Evolutionary conservation across 2,329 filamentous ascomycete genomes (phyloP).

Genomic region (Cladophialophora bantiana): DNA sequence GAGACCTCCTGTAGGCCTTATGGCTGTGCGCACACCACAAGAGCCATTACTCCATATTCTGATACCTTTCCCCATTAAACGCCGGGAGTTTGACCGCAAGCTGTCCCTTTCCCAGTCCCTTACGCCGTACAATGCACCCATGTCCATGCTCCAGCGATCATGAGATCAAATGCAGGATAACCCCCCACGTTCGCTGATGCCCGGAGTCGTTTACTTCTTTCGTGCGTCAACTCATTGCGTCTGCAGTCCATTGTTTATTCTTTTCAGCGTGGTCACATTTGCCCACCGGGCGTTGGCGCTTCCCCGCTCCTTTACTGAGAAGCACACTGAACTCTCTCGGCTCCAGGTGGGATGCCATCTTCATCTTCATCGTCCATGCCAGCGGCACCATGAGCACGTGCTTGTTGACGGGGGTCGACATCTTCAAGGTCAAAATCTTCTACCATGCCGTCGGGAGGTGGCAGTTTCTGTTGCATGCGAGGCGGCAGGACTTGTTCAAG

Average conservation of each 20-base stretch:
- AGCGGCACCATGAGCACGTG: slow-evolving; percentile 71
- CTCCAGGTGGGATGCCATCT: slow-evolving; percentile 55
- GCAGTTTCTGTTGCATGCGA: slow-evolving; percentile 67
- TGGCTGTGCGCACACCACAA: neutral
- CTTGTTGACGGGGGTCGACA: slow-evolving; percentile 71
- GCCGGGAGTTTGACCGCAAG: neutral
- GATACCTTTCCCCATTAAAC: neutral
- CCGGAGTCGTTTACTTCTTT: slow-evolving; percentile 18
- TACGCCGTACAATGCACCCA: slow-evolving; percentile 18
- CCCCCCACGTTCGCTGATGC: slow-evolving; percentile 30
- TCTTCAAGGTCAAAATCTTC: slow-evolving; percentile 89
- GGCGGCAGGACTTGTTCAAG: slow-evolving; percentile 86
- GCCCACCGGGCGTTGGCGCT: neutral
- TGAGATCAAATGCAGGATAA: slow-evolving; percentile 21
- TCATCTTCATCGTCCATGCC: slow-evolving; percentile 74
- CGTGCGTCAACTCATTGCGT: slow-evolving; percentile 17
- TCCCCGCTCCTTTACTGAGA: slow-evolving; percentile 53
- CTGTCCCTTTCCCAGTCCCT: slow-evolving; percentile 3
- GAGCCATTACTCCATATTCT: slow-evolving; percentile 3
- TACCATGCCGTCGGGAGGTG: slow-evolving; percentile 85
- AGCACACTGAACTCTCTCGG: slow-evolving; percentile 60
- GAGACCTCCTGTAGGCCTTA: neutral
- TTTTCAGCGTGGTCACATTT: slow-evolving; percentile 15
- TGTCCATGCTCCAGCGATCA: slow-evolving; percentile 17
- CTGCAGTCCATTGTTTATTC: slow-evolving; percentile 13